phyloP scores from a whole-genome alignment of 2,329 filamentous ascomycete genomes.

The Aureobasidium zeae region DNA sequence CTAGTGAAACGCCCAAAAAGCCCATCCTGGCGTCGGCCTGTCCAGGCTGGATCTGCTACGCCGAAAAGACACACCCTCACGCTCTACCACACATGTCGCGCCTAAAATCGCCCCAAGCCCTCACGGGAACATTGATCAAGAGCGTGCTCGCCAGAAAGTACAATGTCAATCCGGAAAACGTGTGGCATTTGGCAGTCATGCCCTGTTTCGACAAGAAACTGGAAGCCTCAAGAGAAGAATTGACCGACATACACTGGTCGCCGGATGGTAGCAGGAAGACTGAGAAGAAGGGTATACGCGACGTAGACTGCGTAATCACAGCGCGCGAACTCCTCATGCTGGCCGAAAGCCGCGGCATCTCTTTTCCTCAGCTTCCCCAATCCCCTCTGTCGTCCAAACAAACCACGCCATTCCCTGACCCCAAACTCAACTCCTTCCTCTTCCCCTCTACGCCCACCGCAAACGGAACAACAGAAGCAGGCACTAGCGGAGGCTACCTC shows the following conservation, averaged over 20 bases:
- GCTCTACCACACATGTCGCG: constrained; percentile 83
- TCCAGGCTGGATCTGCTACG: constrained; percentile 97
- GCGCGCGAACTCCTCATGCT: constrained; percentile 89
- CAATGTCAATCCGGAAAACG: constrained; percentile 63
- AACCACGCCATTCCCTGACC: constrained; percentile 61
- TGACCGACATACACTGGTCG: constrained; percentile 72
- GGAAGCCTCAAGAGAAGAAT: constrained; percentile 84
- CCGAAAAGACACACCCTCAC: constrained; percentile 94
- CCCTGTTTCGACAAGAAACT: constrained; percentile 99
- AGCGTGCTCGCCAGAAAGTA: constrained; percentile 66
- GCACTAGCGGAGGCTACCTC: constrained; percentile 82
- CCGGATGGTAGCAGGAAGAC: constrained; percentile 28
- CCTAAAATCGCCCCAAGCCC: constrained; percentile 87
- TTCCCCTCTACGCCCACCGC: constrained; percentile 43
- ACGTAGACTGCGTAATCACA: constrained; percentile 97
- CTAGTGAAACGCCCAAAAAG: constrained; percentile 40
- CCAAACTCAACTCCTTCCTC: constrained; percentile 60
- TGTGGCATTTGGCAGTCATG: constrained; percentile 96
- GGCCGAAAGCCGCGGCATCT: constrained; percentile 66
- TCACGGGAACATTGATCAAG: constrained; percentile 85
- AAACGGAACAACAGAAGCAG: constrained; percentile 44
- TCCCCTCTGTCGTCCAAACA: constrained; percentile 41
- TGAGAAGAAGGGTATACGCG: constrained; percentile 52
- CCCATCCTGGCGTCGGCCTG: constrained; percentile 83
- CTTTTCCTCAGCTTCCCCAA: constrained; percentile 64